phyloP scores from a whole-genome alignment of 1,284 basidiomycete species.

The Apiotrichum gracile region DNA sequence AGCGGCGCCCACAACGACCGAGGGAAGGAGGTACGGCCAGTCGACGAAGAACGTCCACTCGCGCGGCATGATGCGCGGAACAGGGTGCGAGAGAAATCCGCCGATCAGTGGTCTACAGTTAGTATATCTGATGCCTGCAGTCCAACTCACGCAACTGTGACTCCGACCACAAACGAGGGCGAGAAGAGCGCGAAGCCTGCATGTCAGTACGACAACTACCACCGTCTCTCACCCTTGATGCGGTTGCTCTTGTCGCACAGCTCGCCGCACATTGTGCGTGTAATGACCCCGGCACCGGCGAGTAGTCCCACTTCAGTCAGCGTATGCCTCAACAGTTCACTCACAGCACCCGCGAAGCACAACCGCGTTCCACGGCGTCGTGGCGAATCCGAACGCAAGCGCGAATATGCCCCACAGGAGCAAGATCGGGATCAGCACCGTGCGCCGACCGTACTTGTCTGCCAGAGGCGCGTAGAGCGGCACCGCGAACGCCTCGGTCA shows the following conservation, averaged over 20 bases:
- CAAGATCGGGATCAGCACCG: conserved; percentile 26
- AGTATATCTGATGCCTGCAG: neutral
- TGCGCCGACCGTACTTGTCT: conserved; percentile 28
- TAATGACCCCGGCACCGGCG: conserved; percentile 36
- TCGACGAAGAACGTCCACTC: conserved; percentile 22
- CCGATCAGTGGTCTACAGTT: conserved; percentile 30
- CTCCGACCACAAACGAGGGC: conserved; percentile 30
- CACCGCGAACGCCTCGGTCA: conserved; percentile 32
- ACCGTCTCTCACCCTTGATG: conserved; percentile 21
- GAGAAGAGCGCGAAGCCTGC: conserved; percentile 36
- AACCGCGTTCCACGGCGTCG: conserved; percentile 17
- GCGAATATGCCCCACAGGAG: conserved; percentile 20
- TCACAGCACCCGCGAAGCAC: conserved; percentile 24
- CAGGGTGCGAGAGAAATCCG: conserved; percentile 34
- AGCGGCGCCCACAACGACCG: conserved; percentile 22
- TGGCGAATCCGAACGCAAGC: conserved; percentile 20
- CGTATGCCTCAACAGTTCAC: neutral
- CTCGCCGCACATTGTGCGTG: conserved; percentile 37
- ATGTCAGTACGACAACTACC: neutral
- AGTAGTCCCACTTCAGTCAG: conserved; percentile 27
- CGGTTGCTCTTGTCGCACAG: conserved; percentile 37
- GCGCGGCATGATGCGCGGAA: conserved; percentile 24
- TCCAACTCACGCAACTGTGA: conserved; percentile 29
- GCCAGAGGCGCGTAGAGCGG: conserved; percentile 34
- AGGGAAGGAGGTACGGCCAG: conserved; percentile 39